Evolutionary conservation across 768 basidiomycete genomes (phyloP), one percentile per base, ranked within the genome.

Genomic region (Tylopilus sp.): DNA sequence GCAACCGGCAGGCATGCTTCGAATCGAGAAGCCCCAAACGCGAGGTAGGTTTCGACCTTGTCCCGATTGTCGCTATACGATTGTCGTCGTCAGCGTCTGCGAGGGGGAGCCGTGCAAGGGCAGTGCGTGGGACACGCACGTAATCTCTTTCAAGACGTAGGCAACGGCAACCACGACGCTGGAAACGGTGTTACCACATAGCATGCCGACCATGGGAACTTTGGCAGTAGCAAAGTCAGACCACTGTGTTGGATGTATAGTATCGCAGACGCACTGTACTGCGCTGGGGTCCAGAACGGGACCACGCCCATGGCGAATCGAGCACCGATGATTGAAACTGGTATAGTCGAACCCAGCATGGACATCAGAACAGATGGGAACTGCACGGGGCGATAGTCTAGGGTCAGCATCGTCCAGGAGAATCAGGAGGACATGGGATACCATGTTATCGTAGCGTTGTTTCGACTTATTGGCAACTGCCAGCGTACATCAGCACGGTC

Each of bases 131-230:
- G 2, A 35, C 31, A 73, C 83, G 23, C 57, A 89, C 88, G 80
- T 75, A 20, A 95, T 69, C 59, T 93, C 89, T 55, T 81, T 87
- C 41, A 91, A 72, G n/a, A 91, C 77, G 48, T 79, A 83, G 48
- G 78, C 80, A 3, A 86, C 73, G 3, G 84, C 77, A 0, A 94
- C 80, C 2, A 89, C 83, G 7, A 93, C 79, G 1, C 83, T 82
- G 0, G 85, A 84, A 46, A 94, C 85, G 1, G 88, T 83, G 48
- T 79, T 82, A 2, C 91, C 91, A 36, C 89, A 86, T 3, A 93
- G 73, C 92, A 93, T 94, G 7, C 92, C 90, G 8, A 91, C 77
- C 47, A 91, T 80, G 6, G 88, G 90, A 47, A 92, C 89, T 91
- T 53, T 44, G 26, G 20, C 25, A 41, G n/a, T 33, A 39, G 23